These are phyloP conservation scores for Sphaerobolus stellatus DNA, from an alignment of 1,284 basidiomycete species.

Conservation along the genomic window DNA sequence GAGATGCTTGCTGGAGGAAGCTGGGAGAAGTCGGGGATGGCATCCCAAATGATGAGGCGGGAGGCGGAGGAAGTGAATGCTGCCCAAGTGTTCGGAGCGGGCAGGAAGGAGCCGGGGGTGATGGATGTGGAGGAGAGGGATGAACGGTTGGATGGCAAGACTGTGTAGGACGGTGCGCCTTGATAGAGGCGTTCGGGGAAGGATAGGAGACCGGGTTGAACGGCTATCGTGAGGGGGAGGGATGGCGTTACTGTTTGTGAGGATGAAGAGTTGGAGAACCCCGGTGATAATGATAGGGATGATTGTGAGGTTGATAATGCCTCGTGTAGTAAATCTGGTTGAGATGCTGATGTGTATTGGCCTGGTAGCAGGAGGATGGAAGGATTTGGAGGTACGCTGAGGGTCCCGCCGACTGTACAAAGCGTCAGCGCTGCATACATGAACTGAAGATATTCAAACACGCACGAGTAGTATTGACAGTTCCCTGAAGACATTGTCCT, in stretches of 20 bases:
- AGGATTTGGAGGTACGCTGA: slow-evolving; percentile 52
- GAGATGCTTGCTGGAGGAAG: slow-evolving; percentile 47
- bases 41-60: slow-evolving; percentile 70
- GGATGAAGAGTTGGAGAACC: slow-evolving; percentile 49
- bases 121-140: slow-evolving; percentile 53
- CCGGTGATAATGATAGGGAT: slow-evolving; percentile 54
- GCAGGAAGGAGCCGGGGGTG: slow-evolving; percentile 53
- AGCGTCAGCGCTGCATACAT: slow-evolving; percentile 18
- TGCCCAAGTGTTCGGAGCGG: slow-evolving; percentile 68
- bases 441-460: slow-evolving; percentile 16
- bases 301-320: slow-evolving; percentile 63
- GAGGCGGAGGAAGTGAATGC: slow-evolving; percentile 51
- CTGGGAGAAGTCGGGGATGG: slow-evolving; percentile 72
- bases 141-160: slow-evolving; percentile 50
- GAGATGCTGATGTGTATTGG: slow-evolving; percentile 67
- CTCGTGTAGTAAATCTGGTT: slow-evolving; percentile 66
- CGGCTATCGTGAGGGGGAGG: slow-evolving; percentile 61
- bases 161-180: slow-evolving; percentile 58
- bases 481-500: slow-evolving; percentile 77
- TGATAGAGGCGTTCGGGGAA: slow-evolving; percentile 61
- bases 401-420: slow-evolving; percentile 58
- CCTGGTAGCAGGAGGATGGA: slow-evolving; percentile 67
- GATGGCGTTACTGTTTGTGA: slow-evolving; percentile 45
- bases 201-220: slow-evolving; percentile 62
- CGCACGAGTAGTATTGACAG: slow-evolving; percentile 67